A percentile compares a stretch with the other conserved stretches of the same genome.
These are phyloP conservation scores for Sequoiadendron giganteum DNA, from an alignment of 75 land plant species.

Conservation along the genomic window DNA sequence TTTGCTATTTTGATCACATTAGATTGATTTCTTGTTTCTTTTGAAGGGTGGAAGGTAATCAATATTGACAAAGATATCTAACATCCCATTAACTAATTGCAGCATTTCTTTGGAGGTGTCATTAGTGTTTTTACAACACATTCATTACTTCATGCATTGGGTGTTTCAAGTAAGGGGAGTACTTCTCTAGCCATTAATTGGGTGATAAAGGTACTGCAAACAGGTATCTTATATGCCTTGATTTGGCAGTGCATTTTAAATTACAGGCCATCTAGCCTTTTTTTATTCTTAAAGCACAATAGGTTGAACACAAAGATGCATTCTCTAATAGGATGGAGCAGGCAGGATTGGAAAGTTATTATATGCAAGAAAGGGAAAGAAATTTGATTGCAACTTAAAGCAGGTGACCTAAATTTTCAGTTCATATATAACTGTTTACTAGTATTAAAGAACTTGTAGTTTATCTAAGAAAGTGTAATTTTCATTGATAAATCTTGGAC, in stretches of 20 bases:
- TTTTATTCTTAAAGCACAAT: background rate
- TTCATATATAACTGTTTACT: background rate
- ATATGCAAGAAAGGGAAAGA: conserved; percentile 54
- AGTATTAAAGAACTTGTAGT: background rate
- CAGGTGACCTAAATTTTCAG: conserved; percentile 23
- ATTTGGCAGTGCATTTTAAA: background rate
- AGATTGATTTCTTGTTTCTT: background rate
- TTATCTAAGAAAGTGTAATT: background rate
- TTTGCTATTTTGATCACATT: background rate
- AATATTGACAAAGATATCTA: background rate
- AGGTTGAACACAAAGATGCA: background rate
- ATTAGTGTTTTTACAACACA: conserved; percentile 58
- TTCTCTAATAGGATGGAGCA: conserved; percentile 44
- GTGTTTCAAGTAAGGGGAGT: conserved; percentile 31
- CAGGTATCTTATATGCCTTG: background rate
- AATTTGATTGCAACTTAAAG: conserved; percentile 45
- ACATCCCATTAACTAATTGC: background rate
- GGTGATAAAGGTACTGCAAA: conserved; percentile 40
- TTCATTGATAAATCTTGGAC: conserved; percentile 8
- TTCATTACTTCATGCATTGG: conserved; percentile 45
- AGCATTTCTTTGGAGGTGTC: conserved; percentile 57
- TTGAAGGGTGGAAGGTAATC: background rate
- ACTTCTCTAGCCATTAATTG: conserved; percentile 47
- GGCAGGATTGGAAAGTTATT: conserved; percentile 49
- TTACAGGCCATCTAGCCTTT: background rate